Base-by-base conservation (phyloP, 116 monocot genomes). In the Dioscorea cayenensis region DNA sequence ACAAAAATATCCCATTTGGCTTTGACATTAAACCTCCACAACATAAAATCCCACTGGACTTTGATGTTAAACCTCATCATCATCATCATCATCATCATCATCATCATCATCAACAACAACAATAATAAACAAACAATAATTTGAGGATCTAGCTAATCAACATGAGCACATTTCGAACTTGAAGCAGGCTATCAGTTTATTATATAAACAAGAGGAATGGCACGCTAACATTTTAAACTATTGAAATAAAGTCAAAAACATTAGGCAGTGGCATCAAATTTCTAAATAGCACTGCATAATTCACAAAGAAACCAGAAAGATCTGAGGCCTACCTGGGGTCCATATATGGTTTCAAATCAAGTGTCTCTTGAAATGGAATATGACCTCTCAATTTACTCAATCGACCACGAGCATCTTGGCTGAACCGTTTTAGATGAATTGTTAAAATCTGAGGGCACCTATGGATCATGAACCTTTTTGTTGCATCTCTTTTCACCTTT, bases 381-480 rank as follows among this genome's bases (percentile, higher is more conserved):
- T 88, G 82, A n/a, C 92, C 92, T 32, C 69, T 89, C 72, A 92
- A 71, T 74, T 96, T 96, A 72, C 38, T 80, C 63, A 95, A 78
- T 22, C 89, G 89, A 13, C 91, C 94, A 68, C 85, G 82, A 66
- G 36, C 60, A 86, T 88, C 86, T 77, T 90, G 87, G 50, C 81
- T 77, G 71, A 90, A 90, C 71, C 96, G 84, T 75, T 90, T 88
- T 75, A 96, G 73, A 77, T 96, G 96, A 63, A 96, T 84, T 17
- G 84, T 92, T 63, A 96, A 73, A 43, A 92, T 68, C 64, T 70
- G 78, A 60, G 96, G 96, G 5, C 73, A 67, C 67, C 75, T 82
- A 51, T 79, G 68, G 36, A 96, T 84, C 22, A 88, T 75, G 69
- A 86, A 77, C 73, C 77, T 84, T 77, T 90, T 87, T 61, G 88